Base-by-base conservation (phyloP, 2,329 filamentous ascomycete species). In the Diplocarpon rosae region DNA sequence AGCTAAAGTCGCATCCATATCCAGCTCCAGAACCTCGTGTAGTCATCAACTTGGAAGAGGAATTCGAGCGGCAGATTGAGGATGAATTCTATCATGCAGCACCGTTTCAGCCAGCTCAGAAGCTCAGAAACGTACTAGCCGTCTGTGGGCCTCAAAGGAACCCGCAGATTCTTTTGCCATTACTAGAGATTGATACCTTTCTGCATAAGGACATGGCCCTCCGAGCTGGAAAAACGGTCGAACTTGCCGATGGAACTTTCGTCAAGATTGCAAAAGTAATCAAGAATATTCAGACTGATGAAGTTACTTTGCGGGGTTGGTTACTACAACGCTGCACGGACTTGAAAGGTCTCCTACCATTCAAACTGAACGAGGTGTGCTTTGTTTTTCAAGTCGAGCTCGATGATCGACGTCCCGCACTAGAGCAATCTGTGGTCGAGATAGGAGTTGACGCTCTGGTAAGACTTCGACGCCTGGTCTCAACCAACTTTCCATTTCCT, bases 401-500 rank as follows among this genome's bases (percentile, higher is more conserved):
- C 0, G 58, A 65, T 5, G 65, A 70, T 32, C 45, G 47, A 0
- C 47, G 61, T 2, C 20, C 50, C 0, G 34, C 56, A 0, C 43
- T 65, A 1, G 43, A 60, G 0, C 67, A 73, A 14, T 58, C 63
- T 0, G 46, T 68, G 0, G 51, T 71, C 0, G 69, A 75, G 1
- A 56, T 79, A 0, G 38, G 57, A 0, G 43, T 69, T 0, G 40
- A 53, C 0, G 47, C 63, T 0, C 62, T 79, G 0, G 52, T 65
- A 2, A 49, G 59, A 1, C 61, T 66, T 11, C 62, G 73, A 1
- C 55, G 57, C 0, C 59, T 84, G 0, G 55, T 67, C 0, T 60
- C 70, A 1, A 85, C 80, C 0, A 85, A 84, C 47, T 58, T 66
- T 0, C 51, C 59, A 0, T 75, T 68, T 29, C 70, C 71, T 0